Base-by-base conservation (phyloP, 306 rosid species). In the Lathyrus aphaca region DNA sequence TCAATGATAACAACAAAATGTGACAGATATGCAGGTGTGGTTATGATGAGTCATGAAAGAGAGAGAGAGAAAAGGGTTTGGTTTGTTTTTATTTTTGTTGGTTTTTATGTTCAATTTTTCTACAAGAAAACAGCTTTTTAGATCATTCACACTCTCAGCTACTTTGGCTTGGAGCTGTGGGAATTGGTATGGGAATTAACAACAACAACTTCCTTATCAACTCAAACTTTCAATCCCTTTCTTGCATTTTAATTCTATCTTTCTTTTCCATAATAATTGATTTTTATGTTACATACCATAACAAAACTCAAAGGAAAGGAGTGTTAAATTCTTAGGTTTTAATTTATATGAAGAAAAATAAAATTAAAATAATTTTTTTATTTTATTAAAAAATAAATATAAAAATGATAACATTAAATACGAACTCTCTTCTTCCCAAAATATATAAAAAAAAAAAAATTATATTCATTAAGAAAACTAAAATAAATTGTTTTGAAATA, bases 141-240 rank as follows among this genome's bases (percentile, higher is more conserved):
- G 84, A 69, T 86, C 87, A 81, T 83, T 68, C 66, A 78, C 78
- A 83, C 71, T 42, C 79, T 87, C 90, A 89, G 96, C 92, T 81
- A 89, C 66, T 88, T 90, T 92, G 96, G 96, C 86, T 65, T 83
- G 63, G 70, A 75, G 90, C 81, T 84, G 74, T 72, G 54, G 60
- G 74, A 37, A 35, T 35, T 35, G 4, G 21, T 1, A 64, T 77
- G 38, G 74, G 19, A 56, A 49, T 58, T 81, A 44, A 77, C 77
- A 85, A 82, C 95, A 76, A 80, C 30, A 73, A 87, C 82, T 92
- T 92, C 58, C 74, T 82, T 82, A 45, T 83, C 66, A 89, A 87
- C 90, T 87, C 82, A 82, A 85, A 79, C 64, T 85, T 56, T 71
- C 65, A 78, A 79, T 21, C 18, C 27, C 67, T 74, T 58, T 81